Conservation (phyloP, 108 stramenopile genomes). For the Nitzschia sp. region DNA sequence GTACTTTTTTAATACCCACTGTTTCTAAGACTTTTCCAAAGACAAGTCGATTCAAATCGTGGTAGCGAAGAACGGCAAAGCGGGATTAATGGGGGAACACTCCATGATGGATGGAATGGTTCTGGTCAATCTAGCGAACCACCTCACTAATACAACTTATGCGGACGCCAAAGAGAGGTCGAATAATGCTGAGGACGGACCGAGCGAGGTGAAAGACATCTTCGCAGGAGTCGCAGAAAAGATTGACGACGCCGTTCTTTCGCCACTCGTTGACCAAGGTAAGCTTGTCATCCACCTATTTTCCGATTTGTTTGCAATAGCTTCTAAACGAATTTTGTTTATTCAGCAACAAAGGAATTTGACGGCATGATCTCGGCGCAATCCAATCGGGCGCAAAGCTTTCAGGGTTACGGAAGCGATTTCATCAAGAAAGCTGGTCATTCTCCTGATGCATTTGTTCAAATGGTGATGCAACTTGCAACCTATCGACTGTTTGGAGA, state of each 20-base stretch:
- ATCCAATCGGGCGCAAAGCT: constrained; percentile 58
- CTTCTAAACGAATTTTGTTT: constrained; percentile 1
- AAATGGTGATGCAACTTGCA: constrained; percentile 87
- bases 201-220: constrained; percentile 48
- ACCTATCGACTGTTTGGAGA: constrained; percentile 73
- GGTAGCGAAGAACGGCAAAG: constrained; percentile 82
- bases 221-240: constrained; percentile 33
- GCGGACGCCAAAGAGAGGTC: constrained; percentile 42
- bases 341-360: constrained; percentile 42
- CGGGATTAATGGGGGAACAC: constrained; percentile 83
- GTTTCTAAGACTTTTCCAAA: too few relatives aligned
- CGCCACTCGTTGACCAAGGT: constrained; percentile 4
- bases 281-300: too few relatives aligned
- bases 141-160: constrained; percentile 60
- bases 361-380: constrained; percentile 49
- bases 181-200: background rate
- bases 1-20: too few relatives aligned
- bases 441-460: constrained; percentile 88
- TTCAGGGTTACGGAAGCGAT: constrained; percentile 72
- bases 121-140: constrained; percentile 63
- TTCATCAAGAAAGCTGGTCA: constrained; percentile 77
- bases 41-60: constrained; percentile 88
- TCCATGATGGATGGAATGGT: constrained; percentile 95
- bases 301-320: too few relatives aligned
- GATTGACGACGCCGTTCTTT: constrained; percentile 2